These are phyloP conservation scores for Pythium phragmitis DNA, from an alignment of 352 stramenopile species.

Conservation along the genomic window DNA sequence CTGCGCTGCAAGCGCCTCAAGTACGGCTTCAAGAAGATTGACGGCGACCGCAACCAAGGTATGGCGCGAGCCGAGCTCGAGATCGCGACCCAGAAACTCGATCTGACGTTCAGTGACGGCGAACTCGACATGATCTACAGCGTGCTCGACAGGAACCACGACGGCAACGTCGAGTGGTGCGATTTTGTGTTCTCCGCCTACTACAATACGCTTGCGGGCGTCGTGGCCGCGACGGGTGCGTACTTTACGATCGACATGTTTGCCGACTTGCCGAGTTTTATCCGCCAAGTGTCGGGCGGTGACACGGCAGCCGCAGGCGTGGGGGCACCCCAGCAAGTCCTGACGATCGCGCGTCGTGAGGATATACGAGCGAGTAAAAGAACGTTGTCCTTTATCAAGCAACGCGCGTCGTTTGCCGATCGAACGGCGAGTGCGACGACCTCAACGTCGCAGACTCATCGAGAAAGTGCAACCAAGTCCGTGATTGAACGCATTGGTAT, in stretches of 20 bases:
- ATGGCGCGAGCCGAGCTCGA: slow-evolving; percentile 43
- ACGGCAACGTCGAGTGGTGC: slow-evolving; percentile 44
- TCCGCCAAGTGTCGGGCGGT: slow-evolving; percentile 12
- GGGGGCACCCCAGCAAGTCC: background rate
- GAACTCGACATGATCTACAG: slow-evolving; percentile 34
- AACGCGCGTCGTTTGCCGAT: slow-evolving; percentile 10
- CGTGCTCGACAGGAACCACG: slow-evolving; percentile 35
- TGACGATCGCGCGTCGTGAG: background rate
- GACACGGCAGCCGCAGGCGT: background rate
- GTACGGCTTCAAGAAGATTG: slow-evolving; percentile 40
- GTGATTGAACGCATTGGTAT: slow-evolving; percentile 44
- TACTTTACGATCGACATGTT: slow-evolving; percentile 49
- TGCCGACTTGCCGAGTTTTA: slow-evolving; percentile 39
- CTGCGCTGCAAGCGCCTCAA: slow-evolving; percentile 43
- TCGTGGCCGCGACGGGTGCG: slow-evolving; percentile 12
- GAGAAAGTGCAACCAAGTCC: slow-evolving; percentile 19
- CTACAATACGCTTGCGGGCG: slow-evolving; percentile 27
- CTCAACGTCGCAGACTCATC: background rate
- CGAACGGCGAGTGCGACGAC: background rate
- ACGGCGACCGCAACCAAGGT: slow-evolving; percentile 35
- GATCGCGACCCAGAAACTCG: slow-evolving; percentile 57
- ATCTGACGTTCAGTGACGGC: slow-evolving; percentile 32
- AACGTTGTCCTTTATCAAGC: background rate
- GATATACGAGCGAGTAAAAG: background rate
- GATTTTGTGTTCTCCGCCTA: slow-evolving; percentile 45